Evolutionary conservation across 108 stramenopile genomes (phyloP).

Genomic region (Parietichytrium sp.): DNA sequence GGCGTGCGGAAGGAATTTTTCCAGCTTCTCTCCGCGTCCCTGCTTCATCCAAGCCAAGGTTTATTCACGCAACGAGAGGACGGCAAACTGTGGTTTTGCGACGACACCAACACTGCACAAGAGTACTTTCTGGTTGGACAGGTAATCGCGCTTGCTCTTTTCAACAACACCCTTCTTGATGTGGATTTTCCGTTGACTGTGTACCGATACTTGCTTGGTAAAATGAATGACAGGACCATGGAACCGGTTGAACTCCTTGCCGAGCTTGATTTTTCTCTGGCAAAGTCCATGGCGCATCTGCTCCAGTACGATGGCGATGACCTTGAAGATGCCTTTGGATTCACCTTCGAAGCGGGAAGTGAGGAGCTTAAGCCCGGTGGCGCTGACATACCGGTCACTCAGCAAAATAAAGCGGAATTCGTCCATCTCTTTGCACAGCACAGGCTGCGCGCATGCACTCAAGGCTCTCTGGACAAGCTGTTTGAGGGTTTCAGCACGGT

Average conservation of each 20-base stretch:
- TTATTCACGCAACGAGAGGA: conserved; percentile 48
- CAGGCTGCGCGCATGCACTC: conserved; percentile 70
- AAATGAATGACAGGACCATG: not conserved
- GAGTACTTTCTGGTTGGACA: conserved; percentile 54
- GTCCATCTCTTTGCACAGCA: conserved; percentile 50
- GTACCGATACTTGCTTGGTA: conserved; percentile 53
- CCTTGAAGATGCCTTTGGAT: conserved; percentile 20
- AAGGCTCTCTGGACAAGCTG: conserved; percentile 73
- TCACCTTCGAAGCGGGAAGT: conserved; percentile 29
- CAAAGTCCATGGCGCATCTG: conserved; percentile 44
- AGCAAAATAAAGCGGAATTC: conserved; percentile 46
- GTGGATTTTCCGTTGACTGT: conserved; percentile 45
- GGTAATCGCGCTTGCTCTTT: conserved; percentile 56
- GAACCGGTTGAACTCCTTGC: conserved; percentile 43
- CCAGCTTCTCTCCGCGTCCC: not conserved
- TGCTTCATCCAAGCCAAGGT: conserved; percentile 48
- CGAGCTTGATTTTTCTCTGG: conserved; percentile 45
- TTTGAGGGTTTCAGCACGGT: conserved; percentile 70
- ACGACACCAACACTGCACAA: conserved; percentile 39
- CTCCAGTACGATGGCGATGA: conserved; percentile 52
- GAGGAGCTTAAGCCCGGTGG: conserved; percentile 49
- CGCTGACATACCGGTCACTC: conserved; percentile 34
- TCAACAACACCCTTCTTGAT: conserved; percentile 58
- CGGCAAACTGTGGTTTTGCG: conserved; percentile 53
- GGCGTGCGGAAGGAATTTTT: conserved; percentile 88